A percentile compares a stretch with the other conserved stretches of the same genome.
Conservation (phyloP, 2,329 filamentous ascomycete genomes). For the Paecilomyces dactylethromorphus region DNA sequence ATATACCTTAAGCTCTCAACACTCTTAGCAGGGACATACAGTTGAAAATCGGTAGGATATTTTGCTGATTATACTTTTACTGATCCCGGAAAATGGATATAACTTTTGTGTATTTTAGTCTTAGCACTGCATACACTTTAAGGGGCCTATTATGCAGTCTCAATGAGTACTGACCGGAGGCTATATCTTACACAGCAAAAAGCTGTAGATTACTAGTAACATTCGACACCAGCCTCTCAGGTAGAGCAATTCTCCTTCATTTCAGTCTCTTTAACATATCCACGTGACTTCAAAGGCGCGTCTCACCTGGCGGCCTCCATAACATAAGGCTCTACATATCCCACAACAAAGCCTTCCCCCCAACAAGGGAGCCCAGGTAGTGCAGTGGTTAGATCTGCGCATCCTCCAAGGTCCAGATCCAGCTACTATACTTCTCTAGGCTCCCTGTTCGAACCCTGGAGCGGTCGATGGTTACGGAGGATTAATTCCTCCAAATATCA, state of each 20-base stretch:
- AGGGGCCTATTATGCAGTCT: too few relatives aligned
- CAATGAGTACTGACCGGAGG: too few relatives aligned
- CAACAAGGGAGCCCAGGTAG: background rate
- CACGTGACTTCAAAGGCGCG: background rate
- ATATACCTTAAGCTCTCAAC: background rate
- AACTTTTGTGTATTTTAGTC: too few relatives aligned
- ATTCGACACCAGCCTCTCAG: background rate
- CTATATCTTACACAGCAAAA: too few relatives aligned
- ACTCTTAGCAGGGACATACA: too few relatives aligned
- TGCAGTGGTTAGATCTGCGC: background rate
- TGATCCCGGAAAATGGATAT: too few relatives aligned
- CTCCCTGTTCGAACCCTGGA: background rate
- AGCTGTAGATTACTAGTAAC: too few relatives aligned
- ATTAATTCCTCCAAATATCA: background rate
- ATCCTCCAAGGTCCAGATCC: background rate
- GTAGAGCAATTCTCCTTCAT: background rate
- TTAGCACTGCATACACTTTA: too few relatives aligned
- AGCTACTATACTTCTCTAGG: background rate
- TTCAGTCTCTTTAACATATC: background rate
- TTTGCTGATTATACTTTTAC: too few relatives aligned
- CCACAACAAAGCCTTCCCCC: background rate
- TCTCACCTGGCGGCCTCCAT: background rate
- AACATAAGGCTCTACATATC: background rate
- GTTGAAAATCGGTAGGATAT: too few relatives aligned
- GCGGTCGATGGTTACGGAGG: background rate